phyloP scores from a whole-genome alignment of 345 rosid genomes.

The Linum lewisii region DNA sequence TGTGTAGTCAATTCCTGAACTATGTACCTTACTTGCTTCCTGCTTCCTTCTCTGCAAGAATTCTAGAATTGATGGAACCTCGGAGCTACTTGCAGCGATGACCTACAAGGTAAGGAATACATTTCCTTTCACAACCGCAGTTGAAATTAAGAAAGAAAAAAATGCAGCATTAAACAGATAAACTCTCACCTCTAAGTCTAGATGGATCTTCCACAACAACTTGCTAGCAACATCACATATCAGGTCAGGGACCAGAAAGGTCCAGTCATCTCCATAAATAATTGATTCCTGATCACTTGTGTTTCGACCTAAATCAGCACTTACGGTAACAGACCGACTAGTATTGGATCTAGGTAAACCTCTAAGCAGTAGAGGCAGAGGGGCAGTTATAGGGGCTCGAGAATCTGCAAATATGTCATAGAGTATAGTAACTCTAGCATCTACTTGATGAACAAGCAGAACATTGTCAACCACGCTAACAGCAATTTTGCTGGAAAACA shows the following conservation, averaged over 20 bases:
- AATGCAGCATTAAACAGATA: not conserved
- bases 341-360: constrained; percentile 47
- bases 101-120: constrained; percentile 48
- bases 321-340: constrained; percentile 39
- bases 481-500: constrained; percentile 79
- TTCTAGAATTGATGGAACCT: constrained; percentile 71
- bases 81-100: constrained; percentile 89
- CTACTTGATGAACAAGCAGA: constrained; percentile 93
- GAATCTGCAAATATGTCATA: constrained; percentile 87
- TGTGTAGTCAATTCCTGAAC: not conserved
- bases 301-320: constrained; percentile 42
- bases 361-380: constrained; percentile 82
- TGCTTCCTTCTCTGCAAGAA: constrained; percentile 85
- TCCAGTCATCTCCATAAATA: constrained; percentile 86
- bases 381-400: constrained; percentile 96
- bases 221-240: constrained; percentile 62
- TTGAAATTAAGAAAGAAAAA: not conserved
- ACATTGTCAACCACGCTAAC: constrained; percentile 87
- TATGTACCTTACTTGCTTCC: constrained; percentile 81
- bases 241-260: constrained; percentile 83
- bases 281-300: constrained; percentile 41
- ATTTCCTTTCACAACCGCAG: constrained; percentile 2
- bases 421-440: constrained; percentile 88
- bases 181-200: constrained; percentile 77
- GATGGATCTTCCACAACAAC: constrained; percentile 76